Evolutionary conservation across 768 basidiomycete genomes (phyloP).

Genomic region (Rhodotorula kratochvilovae): DNA sequence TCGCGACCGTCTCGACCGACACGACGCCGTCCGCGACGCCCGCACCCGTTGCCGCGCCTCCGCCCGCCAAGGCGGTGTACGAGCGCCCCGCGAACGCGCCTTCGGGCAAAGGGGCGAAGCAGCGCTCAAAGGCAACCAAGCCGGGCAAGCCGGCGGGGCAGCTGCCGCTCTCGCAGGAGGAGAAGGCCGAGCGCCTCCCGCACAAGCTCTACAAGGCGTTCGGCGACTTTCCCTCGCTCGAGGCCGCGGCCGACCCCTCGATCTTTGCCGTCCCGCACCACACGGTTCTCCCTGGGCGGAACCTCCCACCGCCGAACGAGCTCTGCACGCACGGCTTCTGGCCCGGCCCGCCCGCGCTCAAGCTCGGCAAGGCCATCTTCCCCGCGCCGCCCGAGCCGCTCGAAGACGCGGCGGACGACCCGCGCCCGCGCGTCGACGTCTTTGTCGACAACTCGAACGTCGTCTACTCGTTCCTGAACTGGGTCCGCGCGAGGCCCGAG

Average conservation of each 20-base stretch:
- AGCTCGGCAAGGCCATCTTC: conserved; percentile 26
- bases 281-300: conserved; percentile 13
- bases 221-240: conserved; percentile 55
- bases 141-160: not conserved
- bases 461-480: conserved; percentile 39
- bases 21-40: not conserved
- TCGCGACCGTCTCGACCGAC: not conserved
- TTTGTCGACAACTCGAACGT: conserved; percentile 41
- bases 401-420: conserved; percentile 3
- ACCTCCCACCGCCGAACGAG: conserved; percentile 25
- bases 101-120: not conserved
- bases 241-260: not conserved
- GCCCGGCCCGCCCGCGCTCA: conserved; percentile 27
- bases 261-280: conserved; percentile 10
- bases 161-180: conserved; percentile 21
- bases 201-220: conserved; percentile 56
- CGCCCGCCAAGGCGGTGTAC: conserved; percentile 21
- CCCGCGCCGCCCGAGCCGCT: conserved; percentile 24
- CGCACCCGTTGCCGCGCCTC: not conserved
- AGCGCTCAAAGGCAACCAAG: not conserved
- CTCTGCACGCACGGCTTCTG: conserved; percentile 27
- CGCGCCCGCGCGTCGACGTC: conserved; percentile 31
- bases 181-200: conserved; percentile 44
- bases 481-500: conserved; percentile 33
- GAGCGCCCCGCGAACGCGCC: conserved; percentile 3